phyloP scores from a whole-genome alignment of 2,329 filamentous ascomycete species.

The Cytospora mali region DNA sequence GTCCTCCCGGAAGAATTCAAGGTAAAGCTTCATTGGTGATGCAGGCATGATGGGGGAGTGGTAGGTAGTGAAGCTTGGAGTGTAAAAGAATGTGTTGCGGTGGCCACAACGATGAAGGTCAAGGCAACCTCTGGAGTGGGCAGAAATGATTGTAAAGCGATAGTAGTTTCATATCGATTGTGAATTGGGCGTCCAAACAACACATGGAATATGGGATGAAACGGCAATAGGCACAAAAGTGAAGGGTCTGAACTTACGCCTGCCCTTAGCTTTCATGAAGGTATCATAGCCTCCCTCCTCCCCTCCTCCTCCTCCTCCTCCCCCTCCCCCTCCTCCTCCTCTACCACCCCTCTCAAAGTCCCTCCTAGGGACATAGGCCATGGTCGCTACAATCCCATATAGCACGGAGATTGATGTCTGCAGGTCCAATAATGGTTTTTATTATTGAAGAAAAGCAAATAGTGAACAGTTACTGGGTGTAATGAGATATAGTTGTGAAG shows the following conservation, averaged over 20 bases:
- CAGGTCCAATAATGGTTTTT: neutral
- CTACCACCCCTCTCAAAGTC: conserved; percentile 41
- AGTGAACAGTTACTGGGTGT: neutral
- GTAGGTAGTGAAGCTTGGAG: no score
- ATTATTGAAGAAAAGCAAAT: neutral
- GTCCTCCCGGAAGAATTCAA: conserved; percentile 12
- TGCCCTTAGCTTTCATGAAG: conserved; percentile 49
- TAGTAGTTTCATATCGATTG: neutral
- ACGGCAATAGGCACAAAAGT: neutral
- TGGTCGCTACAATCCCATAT: conserved; percentile 35
- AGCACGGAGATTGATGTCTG: neutral
- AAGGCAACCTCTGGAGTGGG: neutral
- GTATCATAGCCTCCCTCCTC: conserved; percentile 27
- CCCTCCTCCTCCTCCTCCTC: conserved; percentile 19
- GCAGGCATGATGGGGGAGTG: neutral
- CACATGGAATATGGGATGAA: neutral
- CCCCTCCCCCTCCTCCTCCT: conserved; percentile 33
- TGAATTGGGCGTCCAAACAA: neutral
- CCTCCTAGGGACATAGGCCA: conserved; percentile 59
- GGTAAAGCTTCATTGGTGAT: conserved; percentile 24
- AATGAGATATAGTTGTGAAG: neutral
- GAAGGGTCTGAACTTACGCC: conserved; percentile 46
- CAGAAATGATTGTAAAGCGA: neutral
- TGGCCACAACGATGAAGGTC: neutral
- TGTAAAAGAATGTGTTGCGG: neutral